Percentiles rank a stretch among this genome's conserved stretches.
phyloP scores from a whole-genome alignment of 1,284 basidiomycete genomes.

The Ganoderma sinense region DNA sequence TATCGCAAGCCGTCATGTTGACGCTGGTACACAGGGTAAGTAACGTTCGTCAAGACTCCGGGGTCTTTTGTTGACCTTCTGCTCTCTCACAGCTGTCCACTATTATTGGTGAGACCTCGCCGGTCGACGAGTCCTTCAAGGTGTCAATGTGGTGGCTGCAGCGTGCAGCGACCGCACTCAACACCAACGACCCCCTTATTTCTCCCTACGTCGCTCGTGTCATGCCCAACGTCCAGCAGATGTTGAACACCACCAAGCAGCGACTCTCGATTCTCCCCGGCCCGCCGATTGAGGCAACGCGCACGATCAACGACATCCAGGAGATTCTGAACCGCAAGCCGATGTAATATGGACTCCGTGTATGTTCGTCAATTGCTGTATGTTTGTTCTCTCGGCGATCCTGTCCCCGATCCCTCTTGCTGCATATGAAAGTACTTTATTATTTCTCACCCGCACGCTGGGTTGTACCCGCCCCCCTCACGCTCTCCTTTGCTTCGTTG shows the following conservation, averaged over 20 bases:
- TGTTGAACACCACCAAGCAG: constrained; percentile 79
- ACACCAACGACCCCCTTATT: constrained; percentile 81
- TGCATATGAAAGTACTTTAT: constrained; percentile 32
- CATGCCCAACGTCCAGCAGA: constrained; percentile 76
- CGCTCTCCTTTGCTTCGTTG: constrained; percentile 16
- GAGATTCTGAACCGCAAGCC: constrained; percentile 74
- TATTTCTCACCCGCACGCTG: constrained; percentile 22
- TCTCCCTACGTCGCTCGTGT: constrained; percentile 82
- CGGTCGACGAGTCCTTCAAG: constrained; percentile 81
- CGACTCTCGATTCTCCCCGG: constrained; percentile 79
- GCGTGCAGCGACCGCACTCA: constrained; percentile 70
- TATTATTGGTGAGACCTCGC: constrained; percentile 75
- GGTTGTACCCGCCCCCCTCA: constrained; percentile 28
- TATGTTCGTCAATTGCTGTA: constrained; percentile 16
- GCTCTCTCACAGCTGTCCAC: constrained; percentile 61
- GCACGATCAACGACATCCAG: constrained; percentile 76
- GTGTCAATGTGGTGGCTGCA: constrained; percentile 85
- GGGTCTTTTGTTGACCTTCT: constrained; percentile 15
- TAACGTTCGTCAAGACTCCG: constrained; percentile 22
- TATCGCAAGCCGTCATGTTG: constrained; percentile 83
- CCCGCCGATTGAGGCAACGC: constrained; percentile 69
- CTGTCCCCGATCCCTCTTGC: constrained; percentile 16
- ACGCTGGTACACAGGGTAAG: constrained; percentile 82
- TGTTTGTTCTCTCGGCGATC: constrained; percentile 9
- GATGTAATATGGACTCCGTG: constrained; percentile 10